phyloP scores from a whole-genome alignment of 148 eudicot genomes.

The Silene conica region DNA sequence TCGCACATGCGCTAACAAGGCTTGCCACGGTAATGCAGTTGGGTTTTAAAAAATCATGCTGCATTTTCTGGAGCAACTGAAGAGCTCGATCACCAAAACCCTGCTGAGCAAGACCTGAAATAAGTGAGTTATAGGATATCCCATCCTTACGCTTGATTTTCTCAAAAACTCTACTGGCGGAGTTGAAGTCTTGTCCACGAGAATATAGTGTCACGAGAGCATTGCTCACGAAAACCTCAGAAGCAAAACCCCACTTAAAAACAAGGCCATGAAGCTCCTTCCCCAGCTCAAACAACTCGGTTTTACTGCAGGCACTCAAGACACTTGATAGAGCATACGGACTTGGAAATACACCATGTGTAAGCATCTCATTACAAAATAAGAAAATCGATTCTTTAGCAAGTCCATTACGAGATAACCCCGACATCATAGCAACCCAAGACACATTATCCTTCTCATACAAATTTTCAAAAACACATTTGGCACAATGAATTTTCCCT shows the following conservation, averaged over 20 bases:
- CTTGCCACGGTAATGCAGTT: constrained; percentile 83
- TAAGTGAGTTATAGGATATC: constrained; percentile 80
- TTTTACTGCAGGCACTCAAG: constrained; percentile 76
- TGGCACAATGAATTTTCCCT: constrained; percentile 51
- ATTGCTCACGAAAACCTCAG: constrained; percentile 66
- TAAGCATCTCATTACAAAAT: constrained; percentile 63
- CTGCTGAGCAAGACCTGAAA: constrained; percentile 77
- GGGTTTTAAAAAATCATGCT: constrained; percentile 59
- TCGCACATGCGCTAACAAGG: constrained; percentile 69
- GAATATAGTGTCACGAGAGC: constrained; percentile 76
- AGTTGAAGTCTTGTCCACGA: constrained; percentile 47
- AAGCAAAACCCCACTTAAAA: constrained; percentile 69
- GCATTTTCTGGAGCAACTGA: constrained; percentile 65
- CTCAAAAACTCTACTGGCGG: constrained; percentile 56
- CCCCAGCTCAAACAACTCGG: constrained; percentile 48
- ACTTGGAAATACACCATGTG: constrained; percentile 54
- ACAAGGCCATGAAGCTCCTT: constrained; percentile 74
- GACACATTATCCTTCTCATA: constrained; percentile 58
- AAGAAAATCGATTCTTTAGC: constrained; percentile 56
- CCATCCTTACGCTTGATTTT: constrained; percentile 60
- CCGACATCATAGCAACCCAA: constrained; percentile 96
- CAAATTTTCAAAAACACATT: constrained; percentile 44
- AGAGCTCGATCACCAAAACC: constrained; percentile 59
- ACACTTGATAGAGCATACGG: constrained; percentile 83
- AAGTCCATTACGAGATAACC: constrained; percentile 59